These are phyloP conservation scores for Blastocystis sp. DNA, from an alignment of 352 stramenopile genomes.

Conservation along the genomic window DNA sequence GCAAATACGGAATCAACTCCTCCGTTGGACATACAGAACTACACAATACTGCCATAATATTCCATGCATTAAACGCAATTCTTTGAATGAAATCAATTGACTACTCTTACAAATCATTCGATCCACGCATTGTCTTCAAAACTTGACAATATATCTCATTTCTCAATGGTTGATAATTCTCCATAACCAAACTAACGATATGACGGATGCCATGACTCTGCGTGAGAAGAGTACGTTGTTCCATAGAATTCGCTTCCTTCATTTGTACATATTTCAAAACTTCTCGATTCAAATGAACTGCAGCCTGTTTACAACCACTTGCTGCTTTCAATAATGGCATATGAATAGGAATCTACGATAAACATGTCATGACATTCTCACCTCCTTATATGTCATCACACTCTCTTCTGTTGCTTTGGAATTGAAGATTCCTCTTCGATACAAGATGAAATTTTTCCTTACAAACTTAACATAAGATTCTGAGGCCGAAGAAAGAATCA, in stretches of 20 bases:
- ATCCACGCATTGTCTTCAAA: conserved; percentile 29
- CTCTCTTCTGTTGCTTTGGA: not conserved
- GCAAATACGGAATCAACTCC: not conserved
- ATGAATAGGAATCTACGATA: not conserved
- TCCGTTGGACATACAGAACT: conserved; percentile 35
- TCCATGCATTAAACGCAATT: conserved; percentile 23
- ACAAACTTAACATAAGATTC: conserved; percentile 13
- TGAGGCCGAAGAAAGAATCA: not conserved
- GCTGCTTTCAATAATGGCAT: conserved; percentile 1
- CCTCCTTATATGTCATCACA: conserved; percentile 7
- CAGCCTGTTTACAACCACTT: not conserved
- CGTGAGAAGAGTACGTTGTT: not conserved
- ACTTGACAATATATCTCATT: conserved; percentile 57
- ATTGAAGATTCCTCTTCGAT: conserved; percentile 15
- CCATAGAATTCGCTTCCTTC: not conserved
- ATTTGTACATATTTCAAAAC: conserved; percentile 25
- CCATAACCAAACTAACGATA: conserved; percentile 44
- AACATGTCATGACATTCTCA: not conserved
- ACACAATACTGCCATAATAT: conserved; percentile 27
- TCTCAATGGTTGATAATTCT: conserved; percentile 21
- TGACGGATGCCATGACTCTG: not conserved
- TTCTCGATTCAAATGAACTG: not conserved
- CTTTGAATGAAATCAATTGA: not conserved
- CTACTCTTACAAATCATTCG: not conserved
- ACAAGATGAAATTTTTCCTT: not conserved